Base-by-base conservation (phyloP, 2,329 filamentous ascomycete genomes). In the Clarireedia homoeocarpa region DNA sequence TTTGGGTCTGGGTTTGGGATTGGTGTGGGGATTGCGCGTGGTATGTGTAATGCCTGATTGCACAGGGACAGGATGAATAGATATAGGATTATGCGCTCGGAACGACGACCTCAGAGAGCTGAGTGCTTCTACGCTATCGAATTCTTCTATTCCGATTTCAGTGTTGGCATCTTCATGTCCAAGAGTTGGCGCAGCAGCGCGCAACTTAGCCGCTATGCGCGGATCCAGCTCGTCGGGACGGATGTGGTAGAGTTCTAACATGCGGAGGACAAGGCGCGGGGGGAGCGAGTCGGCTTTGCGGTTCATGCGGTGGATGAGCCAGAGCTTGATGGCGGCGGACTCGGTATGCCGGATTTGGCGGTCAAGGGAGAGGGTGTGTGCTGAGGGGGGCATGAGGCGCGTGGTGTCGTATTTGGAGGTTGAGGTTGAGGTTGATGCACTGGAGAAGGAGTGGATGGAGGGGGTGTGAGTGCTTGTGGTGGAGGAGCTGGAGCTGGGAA, bases 171-270 rank as follows among this genome's bases (percentile, higher is more conserved):
- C 20, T 20, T 20, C 20, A 20, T 20, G 20, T 20, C 20, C 20
- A 20, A 20, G 20, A 20, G 20, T 20, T 20, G 20, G 20, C 20
- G 20, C 2, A 20, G 20, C 20, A 20, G 20, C 20, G 20, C 20
- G 36, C 27, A 66, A 63, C 23, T 59, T 59, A 0, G 48, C 52
- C 0, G 63, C 46, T 12, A 55, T 59, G 4, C 53, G 51, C 0
- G 58, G 60, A 30, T 55, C 53, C 1, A 67, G 54, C 48, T 67
- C 64, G 4, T 27, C 12, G 20, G 66, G 59, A 2, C 34, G 26
- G 24, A 67, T 66, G 6, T 53, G 38, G 34, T 67, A 67, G 1
- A 61, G 38, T 12, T 62, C 59, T 63, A 67, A 65, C 48, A 67
- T 62, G 1, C 57, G 51, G 2, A 12, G 20, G 1, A 65, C 46